Base-by-base conservation (phyloP, 805 yeast species). In the Metschnikowia lachancei region DNA sequence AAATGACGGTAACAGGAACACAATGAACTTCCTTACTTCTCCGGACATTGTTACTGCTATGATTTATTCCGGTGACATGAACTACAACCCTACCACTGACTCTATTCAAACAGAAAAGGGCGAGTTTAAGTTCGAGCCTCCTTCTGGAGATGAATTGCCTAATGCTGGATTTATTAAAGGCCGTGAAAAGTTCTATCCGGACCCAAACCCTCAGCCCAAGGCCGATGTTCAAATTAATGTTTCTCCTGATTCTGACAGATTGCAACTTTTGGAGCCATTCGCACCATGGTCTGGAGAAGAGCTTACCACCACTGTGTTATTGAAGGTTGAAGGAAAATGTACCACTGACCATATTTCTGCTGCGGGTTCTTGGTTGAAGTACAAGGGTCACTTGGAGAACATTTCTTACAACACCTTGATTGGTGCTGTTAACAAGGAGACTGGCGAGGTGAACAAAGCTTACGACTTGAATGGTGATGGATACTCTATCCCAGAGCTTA, bases 321-420 rank as follows among this genome's bases (percentile, higher is more conserved):
- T 92, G 63, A 92, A 92, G 71, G 98, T 94, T 38, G 92, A 89
- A 70, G 99, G 99, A 54, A 92, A 92, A 70, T 94, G 98, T 77
- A 92, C 99, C 35, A 92, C 99, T 32, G 99, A 92, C 67, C 99
- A 92, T 66, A 94, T 92, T 58, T 90, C 97, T 20, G 98, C 98
- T 43, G 99, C 99, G 38, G 99, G 99, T 62, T 95, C 85, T 13
- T 92, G 99, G 99, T 80, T 92, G 70, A 94, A 94, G 75, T 92
- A 94, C 75, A 94, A 94, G 74, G 99, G 99, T 35, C 99, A 92
- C 64, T 77, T 92, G 61, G 97, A 92, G 65, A 92, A 92, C 72
- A 94, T 92, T 57, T 87, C 97, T 9, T 80, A 94, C 72, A 92
- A 92, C 74, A 94, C 98, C 11, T 76, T 92, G 62, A 92, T 92